Evolutionary conservation across 2,329 filamentous ascomycete genomes (phyloP).

Genomic region (Phaeosphaeria sp.): DNA sequence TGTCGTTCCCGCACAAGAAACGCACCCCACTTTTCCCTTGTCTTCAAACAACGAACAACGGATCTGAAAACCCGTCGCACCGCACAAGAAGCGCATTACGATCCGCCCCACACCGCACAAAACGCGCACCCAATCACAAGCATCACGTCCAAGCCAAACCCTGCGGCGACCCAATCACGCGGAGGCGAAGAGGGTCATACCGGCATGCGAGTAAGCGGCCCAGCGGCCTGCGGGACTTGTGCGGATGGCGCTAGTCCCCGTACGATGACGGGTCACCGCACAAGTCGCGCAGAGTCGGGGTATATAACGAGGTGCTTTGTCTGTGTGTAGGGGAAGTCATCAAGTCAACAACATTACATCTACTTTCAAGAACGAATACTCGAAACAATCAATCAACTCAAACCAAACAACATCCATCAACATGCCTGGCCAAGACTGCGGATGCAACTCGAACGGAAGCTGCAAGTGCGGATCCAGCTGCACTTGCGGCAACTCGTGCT

Average conservation of each 20-base stretch:
- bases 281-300: slow-evolving; percentile 25
- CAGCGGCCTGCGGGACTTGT: slow-evolving; percentile 2
- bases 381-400: background rate
- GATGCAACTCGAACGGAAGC: slow-evolving; percentile 5
- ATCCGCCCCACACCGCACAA: slow-evolving; percentile 7
- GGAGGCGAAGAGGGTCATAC: background rate
- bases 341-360: slow-evolving; percentile 4
- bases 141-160: too few relatives aligned
- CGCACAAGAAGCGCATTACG: slow-evolving; percentile 18
- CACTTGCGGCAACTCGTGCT: slow-evolving; percentile 18
- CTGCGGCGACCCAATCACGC: too few relatives aligned
- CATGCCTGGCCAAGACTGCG: slow-evolving; percentile 14
- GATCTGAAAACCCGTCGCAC: background rate
- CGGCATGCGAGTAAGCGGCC: background rate
- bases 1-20: background rate
- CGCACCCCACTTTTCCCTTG: background rate
- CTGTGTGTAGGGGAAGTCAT: background rate
- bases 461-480: slow-evolving; percentile 9
- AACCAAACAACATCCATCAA: slow-evolving; percentile 7
- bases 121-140: background rate
- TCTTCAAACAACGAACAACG: background rate
- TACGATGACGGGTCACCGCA: slow-evolving; percentile 10
- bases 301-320: slow-evolving; percentile 16
- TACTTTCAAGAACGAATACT: background rate
- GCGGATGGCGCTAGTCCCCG: background rate